Percentiles rank a stretch among this genome's conserved stretches.
These are phyloP conservation scores for Fusarium gaditjirri DNA, from an alignment of 2,329 filamentous ascomycete genomes.

Conservation along the genomic window DNA sequence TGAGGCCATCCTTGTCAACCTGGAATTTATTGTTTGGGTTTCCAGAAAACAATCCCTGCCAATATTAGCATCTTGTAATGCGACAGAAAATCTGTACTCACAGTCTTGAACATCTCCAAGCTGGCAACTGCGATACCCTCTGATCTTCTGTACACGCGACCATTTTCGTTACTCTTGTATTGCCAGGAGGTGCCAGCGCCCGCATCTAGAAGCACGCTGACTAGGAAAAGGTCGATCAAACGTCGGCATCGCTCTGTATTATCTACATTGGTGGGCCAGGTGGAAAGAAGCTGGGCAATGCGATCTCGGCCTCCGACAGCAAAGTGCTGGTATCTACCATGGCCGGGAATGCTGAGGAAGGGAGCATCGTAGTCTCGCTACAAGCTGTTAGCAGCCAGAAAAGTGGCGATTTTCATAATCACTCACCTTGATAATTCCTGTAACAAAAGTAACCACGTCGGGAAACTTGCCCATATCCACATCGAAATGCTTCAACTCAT, in stretches of 20 bases:
- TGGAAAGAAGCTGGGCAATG: constrained; percentile 75
- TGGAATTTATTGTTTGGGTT: constrained; percentile 83
- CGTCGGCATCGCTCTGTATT: constrained; percentile 78
- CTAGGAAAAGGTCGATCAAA: constrained; percentile 79
- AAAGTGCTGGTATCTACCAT: constrained; percentile 87
- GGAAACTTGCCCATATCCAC: constrained; percentile 87
- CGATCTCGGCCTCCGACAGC: constrained; percentile 81
- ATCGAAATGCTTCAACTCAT: constrained; percentile 85
- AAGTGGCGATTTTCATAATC: background rate
- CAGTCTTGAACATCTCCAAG: constrained; percentile 90
- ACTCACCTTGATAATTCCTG: constrained; percentile 91
- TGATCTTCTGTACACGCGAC: constrained; percentile 82
- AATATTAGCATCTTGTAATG: constrained; percentile 29
- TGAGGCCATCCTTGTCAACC: constrained; percentile 86
- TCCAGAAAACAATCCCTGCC: constrained; percentile 83
- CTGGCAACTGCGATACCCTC: constrained; percentile 85
- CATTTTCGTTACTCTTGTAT: constrained; percentile 92
- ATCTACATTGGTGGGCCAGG: constrained; percentile 76
- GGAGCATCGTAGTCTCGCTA: constrained; percentile 67
- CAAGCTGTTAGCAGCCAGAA: constrained; percentile 18
- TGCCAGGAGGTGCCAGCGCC: constrained; percentile 91
- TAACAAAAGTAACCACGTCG: constrained; percentile 86
- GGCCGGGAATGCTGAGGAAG: constrained; percentile 77
- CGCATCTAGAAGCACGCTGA: constrained; percentile 86
- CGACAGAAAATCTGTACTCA: constrained; percentile 45